phyloP scores from a whole-genome alignment of 495 filamentous ascomycete species.

The Talaromyces proteolyticus region DNA sequence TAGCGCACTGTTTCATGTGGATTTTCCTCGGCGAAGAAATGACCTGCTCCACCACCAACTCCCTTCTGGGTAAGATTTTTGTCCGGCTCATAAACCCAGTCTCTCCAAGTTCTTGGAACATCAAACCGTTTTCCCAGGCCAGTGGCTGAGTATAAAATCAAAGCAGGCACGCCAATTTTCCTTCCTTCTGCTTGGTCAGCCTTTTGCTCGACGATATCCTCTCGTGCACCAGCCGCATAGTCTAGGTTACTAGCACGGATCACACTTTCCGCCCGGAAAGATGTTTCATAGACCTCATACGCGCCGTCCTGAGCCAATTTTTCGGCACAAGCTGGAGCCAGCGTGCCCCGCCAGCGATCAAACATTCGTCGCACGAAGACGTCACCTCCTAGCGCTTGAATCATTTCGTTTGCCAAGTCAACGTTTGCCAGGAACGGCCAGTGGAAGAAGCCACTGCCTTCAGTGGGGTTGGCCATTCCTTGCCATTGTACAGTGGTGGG shows the following conservation, averaged over 20 bases:
- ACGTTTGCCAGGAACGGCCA: conserved; percentile 46
- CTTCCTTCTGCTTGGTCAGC: conserved; percentile 34
- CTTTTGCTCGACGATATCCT: conserved; percentile 34
- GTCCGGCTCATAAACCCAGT: conserved; percentile 25
- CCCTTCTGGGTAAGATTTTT: background rate
- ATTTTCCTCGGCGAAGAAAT: background rate
- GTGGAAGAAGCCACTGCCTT: conserved; percentile 33
- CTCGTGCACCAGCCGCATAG: conserved; percentile 33
- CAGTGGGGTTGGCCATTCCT: conserved; percentile 15
- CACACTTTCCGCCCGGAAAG: conserved; percentile 30
- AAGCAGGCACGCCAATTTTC: conserved; percentile 29
- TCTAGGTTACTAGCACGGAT: conserved; percentile 37
- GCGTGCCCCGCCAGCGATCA: conserved; percentile 19
- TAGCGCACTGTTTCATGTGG: background rate
- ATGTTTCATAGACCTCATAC: conserved; percentile 28
- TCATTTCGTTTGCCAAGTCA: conserved; percentile 35
- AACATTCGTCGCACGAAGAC: conserved; percentile 25
- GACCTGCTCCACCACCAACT: background rate
- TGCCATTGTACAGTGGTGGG: conserved; percentile 36
- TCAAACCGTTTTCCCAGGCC: conserved; percentile 38
- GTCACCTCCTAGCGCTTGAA: conserved; percentile 32
- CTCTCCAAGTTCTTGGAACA: conserved; percentile 37
- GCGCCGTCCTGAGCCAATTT: conserved; percentile 11
- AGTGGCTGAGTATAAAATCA: conserved; percentile 37
- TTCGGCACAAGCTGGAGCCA: conserved; percentile 10